Conservation (phyloP, 768 basidiomycete species). For the Lyophyllum semitale region DNA sequence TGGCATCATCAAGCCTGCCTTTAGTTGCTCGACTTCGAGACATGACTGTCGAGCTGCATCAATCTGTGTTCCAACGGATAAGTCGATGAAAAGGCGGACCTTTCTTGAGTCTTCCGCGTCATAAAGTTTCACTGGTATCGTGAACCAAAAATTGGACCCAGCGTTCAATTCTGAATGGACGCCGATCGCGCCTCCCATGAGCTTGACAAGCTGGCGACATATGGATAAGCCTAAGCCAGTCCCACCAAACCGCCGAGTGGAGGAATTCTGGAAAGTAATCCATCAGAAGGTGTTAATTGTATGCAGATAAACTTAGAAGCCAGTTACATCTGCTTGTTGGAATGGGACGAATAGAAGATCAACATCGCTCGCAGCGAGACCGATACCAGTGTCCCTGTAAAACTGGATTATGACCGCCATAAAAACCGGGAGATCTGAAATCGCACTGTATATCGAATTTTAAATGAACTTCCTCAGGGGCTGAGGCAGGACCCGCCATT, state of each 20-base stretch:
- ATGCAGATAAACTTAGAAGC: background rate
- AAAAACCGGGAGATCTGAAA: background rate
- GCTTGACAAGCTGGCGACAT: slow-evolving; percentile 70
- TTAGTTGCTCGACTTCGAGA: slow-evolving; percentile 48
- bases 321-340: slow-evolving; percentile 64
- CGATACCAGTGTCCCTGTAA: slow-evolving; percentile 70
- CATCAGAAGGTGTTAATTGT: background rate
- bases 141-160: slow-evolving; percentile 77
- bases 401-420: slow-evolving; percentile 3
- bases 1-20: slow-evolving; percentile 46
- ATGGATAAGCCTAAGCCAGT: slow-evolving; percentile 79
- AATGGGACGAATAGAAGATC: slow-evolving; percentile 74
- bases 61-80: background rate
- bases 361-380: slow-evolving; percentile 64
- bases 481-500: slow-evolving; percentile 39
- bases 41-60: slow-evolving; percentile 39
- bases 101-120: slow-evolving; percentile 57
- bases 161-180: slow-evolving; percentile 64
- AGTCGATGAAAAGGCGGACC: slow-evolving; percentile 31
- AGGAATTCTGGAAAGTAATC: slow-evolving; percentile 49
- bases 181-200: slow-evolving; percentile 76
- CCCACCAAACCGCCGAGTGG: slow-evolving; percentile 74
- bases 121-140: slow-evolving; percentile 63
- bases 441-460: slow-evolving; percentile 69
- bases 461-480: slow-evolving; percentile 47